Conservation (phyloP, 495 filamentous ascomycete genomes). For the Glutinoglossum americanum region DNA sequence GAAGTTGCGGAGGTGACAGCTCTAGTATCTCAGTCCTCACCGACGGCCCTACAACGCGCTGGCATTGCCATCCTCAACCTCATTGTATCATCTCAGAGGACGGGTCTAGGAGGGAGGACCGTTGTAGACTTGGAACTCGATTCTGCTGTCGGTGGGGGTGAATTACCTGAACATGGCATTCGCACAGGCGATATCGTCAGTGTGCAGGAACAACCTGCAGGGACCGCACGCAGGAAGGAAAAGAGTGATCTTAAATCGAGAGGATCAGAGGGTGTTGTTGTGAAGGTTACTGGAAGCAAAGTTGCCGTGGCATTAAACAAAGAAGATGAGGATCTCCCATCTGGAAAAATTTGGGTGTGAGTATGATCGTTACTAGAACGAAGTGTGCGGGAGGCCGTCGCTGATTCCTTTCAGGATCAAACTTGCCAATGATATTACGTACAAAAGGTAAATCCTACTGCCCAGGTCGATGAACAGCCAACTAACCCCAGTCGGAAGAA, state of each 20-base stretch:
- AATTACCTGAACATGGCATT: slow-evolving; percentile 63
- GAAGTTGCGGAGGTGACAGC: slow-evolving; percentile 53
- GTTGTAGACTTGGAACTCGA: slow-evolving; percentile 67
- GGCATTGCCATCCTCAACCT: slow-evolving; percentile 78
- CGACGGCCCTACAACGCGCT: slow-evolving; percentile 55
- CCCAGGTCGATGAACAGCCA: neutral
- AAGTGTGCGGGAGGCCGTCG: too few relatives aligned
- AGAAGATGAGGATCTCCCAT: slow-evolving; percentile 35
- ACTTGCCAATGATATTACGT: slow-evolving; percentile 87
- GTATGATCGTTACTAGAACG: slow-evolving; percentile 9
- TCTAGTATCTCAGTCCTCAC: slow-evolving; percentile 48
- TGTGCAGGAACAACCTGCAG: slow-evolving; percentile 50
- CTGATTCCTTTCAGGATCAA: slow-evolving; percentile 37
- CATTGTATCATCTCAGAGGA: slow-evolving; percentile 53
- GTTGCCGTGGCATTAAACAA: slow-evolving; percentile 51
- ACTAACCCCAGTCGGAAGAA: slow-evolving; percentile 25
- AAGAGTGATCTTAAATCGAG: slow-evolving; percentile 36
- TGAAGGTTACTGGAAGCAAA: slow-evolving; percentile 34
- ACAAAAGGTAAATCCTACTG: slow-evolving; percentile 35
- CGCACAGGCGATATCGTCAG: slow-evolving; percentile 73
- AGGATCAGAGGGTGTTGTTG: slow-evolving; percentile 67
- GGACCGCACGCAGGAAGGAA: slow-evolving; percentile 51
- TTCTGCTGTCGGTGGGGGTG: slow-evolving; percentile 30
- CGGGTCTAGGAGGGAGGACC: slow-evolving; percentile 71
- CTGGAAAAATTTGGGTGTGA: slow-evolving; percentile 42